A percentile compares a stretch with the other conserved stretches of the same genome.
Conservation (phyloP, 805 yeast species). For the Trichomonascus vanleenenianus region DNA sequence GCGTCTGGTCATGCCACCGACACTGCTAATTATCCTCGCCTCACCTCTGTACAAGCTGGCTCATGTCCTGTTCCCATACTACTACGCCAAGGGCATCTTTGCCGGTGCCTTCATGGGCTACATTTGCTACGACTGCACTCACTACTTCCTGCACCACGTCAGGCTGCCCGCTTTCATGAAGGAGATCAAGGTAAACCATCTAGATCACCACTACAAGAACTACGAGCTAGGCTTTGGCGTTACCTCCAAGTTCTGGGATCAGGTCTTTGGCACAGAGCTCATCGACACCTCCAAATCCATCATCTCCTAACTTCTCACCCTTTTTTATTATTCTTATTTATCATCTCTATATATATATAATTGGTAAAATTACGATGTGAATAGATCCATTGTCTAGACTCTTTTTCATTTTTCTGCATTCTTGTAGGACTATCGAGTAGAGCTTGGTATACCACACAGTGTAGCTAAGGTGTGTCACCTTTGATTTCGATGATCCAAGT, state of each 20-base stretch:
- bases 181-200: constrained; percentile 77
- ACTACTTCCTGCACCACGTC: constrained; percentile 87
- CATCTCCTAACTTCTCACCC: neutral
- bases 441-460: too few relatives aligned
- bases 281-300: constrained; percentile 25
- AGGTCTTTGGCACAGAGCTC: constrained; percentile 76
- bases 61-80: constrained; percentile 66
- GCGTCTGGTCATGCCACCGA: constrained; percentile 95
- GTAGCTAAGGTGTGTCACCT: too few relatives aligned
- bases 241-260: constrained; percentile 90
- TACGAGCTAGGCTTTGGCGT: constrained; percentile 97
- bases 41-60: constrained; percentile 77
- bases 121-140: constrained; percentile 86
- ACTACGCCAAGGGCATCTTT: constrained; percentile 84
- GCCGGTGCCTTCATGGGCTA: constrained; percentile 97
- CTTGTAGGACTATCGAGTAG: too few relatives aligned
- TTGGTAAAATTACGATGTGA: neutral
- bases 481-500: too few relatives aligned
- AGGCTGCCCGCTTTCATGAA: constrained; percentile 70
- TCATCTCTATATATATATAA: neutral
- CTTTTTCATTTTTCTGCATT: neutral
- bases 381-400: too few relatives aligned
- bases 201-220: constrained; percentile 97
- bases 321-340: neutral
- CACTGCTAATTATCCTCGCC: constrained; percentile 63